phyloP scores from a whole-genome alignment of 306 rosid genomes.

The Fagus sylvatica region DNA sequence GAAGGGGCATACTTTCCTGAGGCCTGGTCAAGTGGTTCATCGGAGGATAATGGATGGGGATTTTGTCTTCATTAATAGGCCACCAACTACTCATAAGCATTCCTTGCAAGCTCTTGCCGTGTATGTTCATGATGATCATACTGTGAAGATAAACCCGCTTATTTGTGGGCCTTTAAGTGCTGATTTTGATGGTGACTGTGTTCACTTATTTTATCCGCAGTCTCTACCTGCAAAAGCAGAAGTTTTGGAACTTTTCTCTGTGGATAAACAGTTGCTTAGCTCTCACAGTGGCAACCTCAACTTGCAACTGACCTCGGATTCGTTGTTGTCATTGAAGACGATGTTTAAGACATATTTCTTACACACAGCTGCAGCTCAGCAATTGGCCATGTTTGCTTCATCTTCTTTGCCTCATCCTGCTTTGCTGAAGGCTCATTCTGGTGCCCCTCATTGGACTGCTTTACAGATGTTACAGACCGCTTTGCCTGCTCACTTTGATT shows the following conservation, averaged over 20 bases:
- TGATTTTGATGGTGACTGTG: conserved; percentile 95
- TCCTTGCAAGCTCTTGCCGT: conserved; percentile 86
- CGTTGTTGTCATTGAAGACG: conserved; percentile 66
- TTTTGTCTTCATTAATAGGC: conserved; percentile 82
- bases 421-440: conserved; percentile 44
- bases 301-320: conserved; percentile 70
- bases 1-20: conserved; percentile 72
- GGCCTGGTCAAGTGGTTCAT: conserved; percentile 81
- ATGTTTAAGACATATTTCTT: conserved; percentile 53
- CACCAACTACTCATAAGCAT: conserved; percentile 95
- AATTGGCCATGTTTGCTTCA: conserved; percentile 74
- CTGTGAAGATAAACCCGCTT: conserved; percentile 88
- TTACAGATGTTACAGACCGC: conserved; percentile 75
- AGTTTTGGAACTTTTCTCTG: conserved; percentile 81
- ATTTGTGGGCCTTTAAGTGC: conserved; percentile 95
- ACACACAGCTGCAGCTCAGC: conserved; percentile 57
- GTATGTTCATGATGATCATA: conserved; percentile 84
- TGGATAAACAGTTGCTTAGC: conserved; percentile 89
- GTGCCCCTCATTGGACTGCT: conserved; percentile 71
- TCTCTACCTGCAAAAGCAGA: conserved; percentile 92
- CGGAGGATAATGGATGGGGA: conserved; percentile 96
- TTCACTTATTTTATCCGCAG: conserved; percentile 90
- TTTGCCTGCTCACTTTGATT: conserved; percentile 64
- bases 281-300: conserved; percentile 89
- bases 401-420: conserved; percentile 68